Percentiles rank a stretch among this genome's conserved stretches.
These are phyloP conservation scores for Spergularia azorica DNA, from an alignment of 179 eudicot species.

Conservation along the genomic window DNA sequence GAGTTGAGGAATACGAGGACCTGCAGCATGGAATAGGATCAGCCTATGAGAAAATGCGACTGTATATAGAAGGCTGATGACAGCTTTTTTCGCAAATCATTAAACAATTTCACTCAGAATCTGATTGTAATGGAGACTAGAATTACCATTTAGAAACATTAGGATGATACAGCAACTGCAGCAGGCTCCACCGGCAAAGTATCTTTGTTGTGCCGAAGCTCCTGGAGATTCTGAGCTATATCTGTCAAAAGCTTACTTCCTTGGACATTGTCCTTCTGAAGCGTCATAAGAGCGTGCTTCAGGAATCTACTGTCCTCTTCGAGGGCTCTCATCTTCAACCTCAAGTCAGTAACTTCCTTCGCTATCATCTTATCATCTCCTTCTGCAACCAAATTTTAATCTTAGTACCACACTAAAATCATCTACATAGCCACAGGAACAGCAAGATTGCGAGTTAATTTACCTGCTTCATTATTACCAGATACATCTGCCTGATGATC, in stretches of 20 bases:
- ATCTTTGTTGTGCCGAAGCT: constrained; percentile 16
- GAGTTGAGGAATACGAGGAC: neutral
- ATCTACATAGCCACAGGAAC: neutral
- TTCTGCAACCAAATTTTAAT: constrained; percentile 2
- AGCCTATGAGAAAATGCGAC: neutral
- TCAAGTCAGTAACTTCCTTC: constrained; percentile 28
- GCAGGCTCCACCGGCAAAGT: constrained; percentile 16
- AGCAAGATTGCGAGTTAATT: neutral
- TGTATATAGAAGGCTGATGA: no score
- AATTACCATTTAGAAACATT: constrained; percentile 3
- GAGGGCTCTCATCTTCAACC: constrained; percentile 22
- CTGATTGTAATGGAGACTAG: neutral
- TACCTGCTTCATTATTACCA: constrained; percentile 7
- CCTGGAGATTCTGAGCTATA: constrained; percentile 21
- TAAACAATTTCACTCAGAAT: no score
- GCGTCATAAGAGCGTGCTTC: constrained; percentile 20
- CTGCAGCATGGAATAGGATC: neutral
- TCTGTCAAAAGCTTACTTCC: constrained; percentile 26
- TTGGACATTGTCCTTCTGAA: constrained; percentile 29
- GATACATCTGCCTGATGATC: constrained; percentile 7
- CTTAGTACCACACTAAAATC: neutral
- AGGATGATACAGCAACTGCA: constrained; percentile 26
- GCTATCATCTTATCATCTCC: constrained; percentile 9
- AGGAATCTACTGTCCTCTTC: constrained; percentile 31
- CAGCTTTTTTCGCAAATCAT: no score